Evolutionary conservation across 441 rosid species (phyloP).

Genomic region (Eruca vesicaria): DNA sequence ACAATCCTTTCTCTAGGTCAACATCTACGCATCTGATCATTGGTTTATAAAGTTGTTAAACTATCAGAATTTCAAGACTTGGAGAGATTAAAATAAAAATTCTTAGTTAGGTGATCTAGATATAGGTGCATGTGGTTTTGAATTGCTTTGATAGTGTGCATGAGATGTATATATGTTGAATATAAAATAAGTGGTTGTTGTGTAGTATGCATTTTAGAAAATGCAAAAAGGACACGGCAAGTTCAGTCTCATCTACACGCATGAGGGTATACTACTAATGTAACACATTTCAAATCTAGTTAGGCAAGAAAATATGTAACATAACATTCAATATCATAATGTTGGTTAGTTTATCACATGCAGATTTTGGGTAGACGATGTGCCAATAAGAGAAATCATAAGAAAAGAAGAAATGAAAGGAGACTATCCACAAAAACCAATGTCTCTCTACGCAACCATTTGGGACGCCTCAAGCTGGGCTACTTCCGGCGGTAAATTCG

Average conservation of each 20-base stretch:
- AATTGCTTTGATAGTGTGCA: not conserved
- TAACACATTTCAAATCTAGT: not conserved
- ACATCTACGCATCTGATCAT: not conserved
- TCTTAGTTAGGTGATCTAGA: not conserved
- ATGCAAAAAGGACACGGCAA: too few species aligned
- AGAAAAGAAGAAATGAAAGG: constrained; percentile 61
- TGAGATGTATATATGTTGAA: not conserved
- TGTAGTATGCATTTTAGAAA: not conserved
- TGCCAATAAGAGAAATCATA: constrained; percentile 72
- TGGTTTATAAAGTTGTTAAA: not conserved
- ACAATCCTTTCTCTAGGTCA: not conserved
- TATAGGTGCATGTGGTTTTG: not conserved
- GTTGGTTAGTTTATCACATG: not conserved
- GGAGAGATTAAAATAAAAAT: not conserved
- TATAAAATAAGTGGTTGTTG: constrained; percentile 1
- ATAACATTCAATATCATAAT: not conserved
- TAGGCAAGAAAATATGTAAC: too few species aligned
- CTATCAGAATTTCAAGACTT: not conserved
- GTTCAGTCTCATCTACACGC: not conserved
- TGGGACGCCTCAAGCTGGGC: constrained; percentile 99
- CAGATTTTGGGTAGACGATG: constrained; percentile 89
- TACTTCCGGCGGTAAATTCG: constrained; percentile 74
- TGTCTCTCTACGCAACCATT: constrained; percentile 85
- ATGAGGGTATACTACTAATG: not conserved
- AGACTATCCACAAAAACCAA: constrained; percentile 88